Percentiles rank a stretch among this genome's conserved stretches.
Evolutionary conservation across 202 grass and related monocot genomes (phyloP).

Genomic region (Schoenoplectus tabernaemontani): DNA sequence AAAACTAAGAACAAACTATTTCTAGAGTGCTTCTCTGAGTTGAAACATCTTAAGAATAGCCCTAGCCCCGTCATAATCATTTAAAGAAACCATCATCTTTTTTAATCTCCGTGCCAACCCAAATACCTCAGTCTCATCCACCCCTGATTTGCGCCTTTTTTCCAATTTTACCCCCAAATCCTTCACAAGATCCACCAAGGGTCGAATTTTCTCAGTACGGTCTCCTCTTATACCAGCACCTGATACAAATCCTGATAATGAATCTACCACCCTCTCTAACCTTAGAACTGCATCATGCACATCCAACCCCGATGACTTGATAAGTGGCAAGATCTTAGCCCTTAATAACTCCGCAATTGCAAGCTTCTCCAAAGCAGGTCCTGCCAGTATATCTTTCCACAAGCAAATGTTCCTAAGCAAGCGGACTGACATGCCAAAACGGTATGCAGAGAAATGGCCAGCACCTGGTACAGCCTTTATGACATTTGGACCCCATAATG

Average conservation of each 20-base stretch:
- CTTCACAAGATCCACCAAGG: constrained; percentile 53
- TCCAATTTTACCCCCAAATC: constrained; percentile 75
- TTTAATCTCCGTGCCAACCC: constrained; percentile 72
- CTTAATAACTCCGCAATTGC: constrained; percentile 67
- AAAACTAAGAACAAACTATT: neutral
- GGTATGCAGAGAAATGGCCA: constrained; percentile 54
- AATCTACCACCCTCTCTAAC: constrained; percentile 58
- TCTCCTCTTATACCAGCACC: constrained; percentile 16
- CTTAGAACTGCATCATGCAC: constrained; percentile 69
- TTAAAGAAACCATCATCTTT: constrained; percentile 47
- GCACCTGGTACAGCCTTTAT: constrained; percentile 69
- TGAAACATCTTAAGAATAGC: constrained; percentile 61
- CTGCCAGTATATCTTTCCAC: constrained; percentile 74
- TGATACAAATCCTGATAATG: constrained; percentile 44
- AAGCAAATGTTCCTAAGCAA: constrained; percentile 76
- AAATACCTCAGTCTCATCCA: constrained; percentile 50
- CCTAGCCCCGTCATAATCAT: constrained; percentile 88
- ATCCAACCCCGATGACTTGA: constrained; percentile 74
- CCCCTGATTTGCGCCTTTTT: constrained; percentile 36
- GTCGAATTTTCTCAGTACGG: constrained; percentile 40
- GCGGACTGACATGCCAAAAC: constrained; percentile 71
- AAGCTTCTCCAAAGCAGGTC: constrained; percentile 64
- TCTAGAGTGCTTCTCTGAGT: constrained; percentile 84
- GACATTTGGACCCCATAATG: constrained; percentile 68
- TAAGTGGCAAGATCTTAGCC: constrained; percentile 80